These are phyloP conservation scores for Rhytidhysteron rufulum DNA, from an alignment of 2,329 filamentous ascomycete genomes.

Conservation along the genomic window DNA sequence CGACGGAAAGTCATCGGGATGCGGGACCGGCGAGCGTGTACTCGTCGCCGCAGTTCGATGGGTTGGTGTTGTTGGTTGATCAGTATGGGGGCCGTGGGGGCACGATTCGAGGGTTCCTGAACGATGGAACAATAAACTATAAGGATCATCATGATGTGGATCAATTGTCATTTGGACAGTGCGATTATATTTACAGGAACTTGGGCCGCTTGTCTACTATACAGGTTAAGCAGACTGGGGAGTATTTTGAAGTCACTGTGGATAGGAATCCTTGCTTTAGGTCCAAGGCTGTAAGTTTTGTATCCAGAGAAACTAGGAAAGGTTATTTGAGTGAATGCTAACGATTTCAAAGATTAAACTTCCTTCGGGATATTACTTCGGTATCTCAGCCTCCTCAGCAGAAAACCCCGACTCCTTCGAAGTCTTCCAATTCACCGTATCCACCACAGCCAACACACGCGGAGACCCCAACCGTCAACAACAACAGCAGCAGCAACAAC, in stretches of 20 bases:
- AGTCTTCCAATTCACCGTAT: constrained; percentile 78
- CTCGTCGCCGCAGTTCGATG: constrained; percentile 80
- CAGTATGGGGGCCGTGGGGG: constrained; percentile 74
- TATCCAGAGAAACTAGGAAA: constrained; percentile 7
- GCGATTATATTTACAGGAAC: constrained; percentile 87
- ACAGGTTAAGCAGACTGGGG: constrained; percentile 64
- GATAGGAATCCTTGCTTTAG: constrained; percentile 82
- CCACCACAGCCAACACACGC: constrained; percentile 43
- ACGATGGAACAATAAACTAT: constrained; percentile 82
- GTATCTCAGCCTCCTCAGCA: constrained; percentile 80
- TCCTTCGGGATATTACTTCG: constrained; percentile 77
- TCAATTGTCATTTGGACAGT: constrained; percentile 87
- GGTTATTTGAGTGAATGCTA: not conserved
- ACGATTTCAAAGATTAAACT: constrained; percentile 69
- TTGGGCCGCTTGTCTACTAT: constrained; percentile 78
- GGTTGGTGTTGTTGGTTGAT: constrained; percentile 83
- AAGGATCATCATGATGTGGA: constrained; percentile 73
- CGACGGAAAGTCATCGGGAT: constrained; percentile 60
- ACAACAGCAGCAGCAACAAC: constrained; percentile 27
- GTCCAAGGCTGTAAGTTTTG: constrained; percentile 55
- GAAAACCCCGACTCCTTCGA: constrained; percentile 95
- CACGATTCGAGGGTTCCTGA: constrained; percentile 86
- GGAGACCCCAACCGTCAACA: constrained; percentile 29
- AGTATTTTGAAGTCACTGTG: constrained; percentile 70
- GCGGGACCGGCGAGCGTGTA: constrained; percentile 77